Evolutionary conservation across 1,139 yeast genomes (phyloP), one percentile per base, ranked within the genome.

Genomic region (Pneumocystis oryctolagi): DNA sequence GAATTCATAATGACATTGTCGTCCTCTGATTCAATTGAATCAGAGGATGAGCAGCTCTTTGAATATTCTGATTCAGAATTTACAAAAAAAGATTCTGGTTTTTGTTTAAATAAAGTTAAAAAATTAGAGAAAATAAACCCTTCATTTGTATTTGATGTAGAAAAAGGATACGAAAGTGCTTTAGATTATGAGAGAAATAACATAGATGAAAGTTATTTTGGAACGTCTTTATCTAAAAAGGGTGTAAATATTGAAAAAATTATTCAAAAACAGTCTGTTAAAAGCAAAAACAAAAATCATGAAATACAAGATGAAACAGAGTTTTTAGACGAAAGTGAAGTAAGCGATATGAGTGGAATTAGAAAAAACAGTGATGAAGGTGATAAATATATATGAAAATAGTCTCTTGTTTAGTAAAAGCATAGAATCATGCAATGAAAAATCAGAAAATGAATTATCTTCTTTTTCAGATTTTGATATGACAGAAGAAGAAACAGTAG

Each of bases 161-260:
- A 80, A 37, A 83, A 89, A 18, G 75, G 83, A 32, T 94, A 85
- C 28, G 84, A 82, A 35, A 81, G 78, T 56, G 84, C 80, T 39
- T 72, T 78, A 1, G 70, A 77, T 2, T 71, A 77, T 3, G 77
- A 75, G 20, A 83, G 85, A 63, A 83, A 82, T 60, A 96, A 95
- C 2, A 89, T 96, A 96, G 89, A 88, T 68, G 87, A 88, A 71
- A 81, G 78, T 59, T 81, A 80, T 18, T 81, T 78, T 62, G 76
- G 66, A 28, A 66, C 66, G 35, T 65, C 74, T n/a, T 73, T 74
- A 40, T 71, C 71, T 30, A 73, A 71, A 30, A 69, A 67, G 20
- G 70, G 64, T 64, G 96, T 89, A n/a, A 94, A 89, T 75, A 78
- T 89, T 68, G 96, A 89, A 71, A 84, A 84, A 34, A 89, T 89